Conservation (phyloP, 1,139 yeast species). For the Suhomyces kunorum region DNA sequence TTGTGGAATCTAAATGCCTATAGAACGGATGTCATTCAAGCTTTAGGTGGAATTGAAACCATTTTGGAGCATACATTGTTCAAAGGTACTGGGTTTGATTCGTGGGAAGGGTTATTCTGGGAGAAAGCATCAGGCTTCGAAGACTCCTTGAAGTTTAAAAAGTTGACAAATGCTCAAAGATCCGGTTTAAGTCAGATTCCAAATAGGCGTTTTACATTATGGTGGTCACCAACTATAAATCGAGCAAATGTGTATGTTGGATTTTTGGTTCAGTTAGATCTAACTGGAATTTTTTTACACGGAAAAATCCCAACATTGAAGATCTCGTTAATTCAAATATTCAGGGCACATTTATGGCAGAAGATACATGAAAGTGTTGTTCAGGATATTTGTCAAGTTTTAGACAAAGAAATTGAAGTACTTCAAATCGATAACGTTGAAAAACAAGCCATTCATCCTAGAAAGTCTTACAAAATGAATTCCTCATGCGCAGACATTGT, state of each 20-base stretch:
- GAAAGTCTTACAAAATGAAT: slow-evolving; percentile 97
- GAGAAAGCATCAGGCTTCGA: slow-evolving; percentile 97
- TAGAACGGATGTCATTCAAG: slow-evolving; percentile 94
- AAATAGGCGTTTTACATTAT: slow-evolving; percentile 90
- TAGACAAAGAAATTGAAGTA: slow-evolving; percentile 84
- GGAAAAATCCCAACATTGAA: slow-evolving; percentile 98
- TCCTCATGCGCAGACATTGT: slow-evolving; percentile 93
- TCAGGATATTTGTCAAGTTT: slow-evolving; percentile 87
- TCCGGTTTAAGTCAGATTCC: slow-evolving; percentile 98
- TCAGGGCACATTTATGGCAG: slow-evolving; percentile 98
- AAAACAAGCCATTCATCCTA: slow-evolving; percentile 92
- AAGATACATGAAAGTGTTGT: slow-evolving; percentile 96
- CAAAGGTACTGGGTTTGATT: slow-evolving; percentile 95
- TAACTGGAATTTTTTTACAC: slow-evolving; percentile 94
- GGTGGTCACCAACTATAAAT: slow-evolving; percentile 99
- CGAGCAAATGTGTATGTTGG: slow-evolving; percentile 98
- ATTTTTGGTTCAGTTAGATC: slow-evolving; percentile 89
- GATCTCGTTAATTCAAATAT: slow-evolving; percentile 91
- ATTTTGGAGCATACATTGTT: slow-evolving; percentile 92
- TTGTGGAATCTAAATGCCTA: slow-evolving; percentile 93
- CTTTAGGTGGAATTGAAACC: slow-evolving; percentile 96
- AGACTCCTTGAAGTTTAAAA: slow-evolving; percentile 91
- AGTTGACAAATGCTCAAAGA: slow-evolving; percentile 95
- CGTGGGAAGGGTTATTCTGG: slow-evolving; percentile 99
- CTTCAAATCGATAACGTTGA: slow-evolving; percentile 83